These are phyloP conservation scores for Dichomitus squalens DNA, from an alignment of 1,284 basidiomycete genomes.

Conservation along the genomic window DNA sequence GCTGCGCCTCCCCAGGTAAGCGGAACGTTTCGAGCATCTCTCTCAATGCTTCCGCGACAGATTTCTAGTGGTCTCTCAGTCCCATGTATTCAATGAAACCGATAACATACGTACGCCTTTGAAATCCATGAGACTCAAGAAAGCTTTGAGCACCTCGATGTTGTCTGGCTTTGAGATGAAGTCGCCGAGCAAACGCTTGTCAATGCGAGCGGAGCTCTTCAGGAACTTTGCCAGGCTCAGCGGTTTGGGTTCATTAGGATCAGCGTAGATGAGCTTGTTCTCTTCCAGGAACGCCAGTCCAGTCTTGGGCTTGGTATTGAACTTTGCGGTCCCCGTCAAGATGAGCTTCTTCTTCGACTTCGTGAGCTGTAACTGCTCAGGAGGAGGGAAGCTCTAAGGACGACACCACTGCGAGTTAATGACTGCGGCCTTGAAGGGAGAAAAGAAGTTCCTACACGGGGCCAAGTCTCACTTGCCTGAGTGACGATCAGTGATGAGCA, in stretches of 20 bases:
- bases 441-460: slow-evolving; percentile 43
- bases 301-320: slow-evolving; percentile 95
- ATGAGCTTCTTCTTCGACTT: slow-evolving; percentile 91
- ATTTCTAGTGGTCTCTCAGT: slow-evolving; percentile 60
- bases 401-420: not conserved
- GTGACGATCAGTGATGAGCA: slow-evolving; percentile 5
- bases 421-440: no score
- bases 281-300: slow-evolving; percentile 92
- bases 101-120: slow-evolving; percentile 57
- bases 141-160: slow-evolving; percentile 82
- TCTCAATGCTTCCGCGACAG: slow-evolving; percentile 92
- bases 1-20: slow-evolving; percentile 94
- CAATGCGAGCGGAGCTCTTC: slow-evolving; percentile 83
- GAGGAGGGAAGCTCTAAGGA: slow-evolving; percentile 52
- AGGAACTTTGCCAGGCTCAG: slow-evolving; percentile 83
- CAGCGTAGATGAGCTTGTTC: slow-evolving; percentile 79
- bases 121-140: slow-evolving; percentile 92
- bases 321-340: slow-evolving; percentile 82
- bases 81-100: not conserved
- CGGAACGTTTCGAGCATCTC: slow-evolving; percentile 95
- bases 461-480: slow-evolving; percentile 58
- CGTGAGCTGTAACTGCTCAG: slow-evolving; percentile 64
- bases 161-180: slow-evolving; percentile 93
- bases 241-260: slow-evolving; percentile 56
- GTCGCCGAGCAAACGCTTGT: slow-evolving; percentile 95